These are phyloP conservation scores for Endocarpon pusillum DNA, from an alignment of 495 filamentous ascomycete species.

Conservation along the genomic window DNA sequence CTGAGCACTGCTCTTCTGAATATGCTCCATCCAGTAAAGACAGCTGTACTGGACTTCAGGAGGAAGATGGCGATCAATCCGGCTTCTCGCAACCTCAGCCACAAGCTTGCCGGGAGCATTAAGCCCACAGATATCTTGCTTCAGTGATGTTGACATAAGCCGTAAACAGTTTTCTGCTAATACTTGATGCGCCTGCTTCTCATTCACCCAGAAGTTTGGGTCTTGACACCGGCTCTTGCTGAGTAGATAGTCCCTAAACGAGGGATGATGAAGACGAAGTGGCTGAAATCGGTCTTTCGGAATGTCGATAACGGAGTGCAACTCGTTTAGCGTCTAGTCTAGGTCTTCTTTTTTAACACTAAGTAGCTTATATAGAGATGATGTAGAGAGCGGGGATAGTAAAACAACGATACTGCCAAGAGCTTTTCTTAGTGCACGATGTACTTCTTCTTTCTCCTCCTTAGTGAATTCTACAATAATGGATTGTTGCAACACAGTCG, in stretches of 20 bases:
- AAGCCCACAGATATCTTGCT: constrained; percentile 23
- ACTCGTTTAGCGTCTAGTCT: constrained; percentile 22
- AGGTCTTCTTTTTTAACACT: not conserved
- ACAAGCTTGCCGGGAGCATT: constrained; percentile 12
- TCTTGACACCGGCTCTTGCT: constrained; percentile 15
- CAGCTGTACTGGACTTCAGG: constrained; percentile 18
- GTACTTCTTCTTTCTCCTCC: not conserved
- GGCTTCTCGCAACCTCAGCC: constrained; percentile 3
- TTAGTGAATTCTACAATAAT: not conserved
- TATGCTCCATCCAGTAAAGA: constrained; percentile 15
- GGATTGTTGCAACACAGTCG: constrained; percentile 10
- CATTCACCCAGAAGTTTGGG: constrained; percentile 21
- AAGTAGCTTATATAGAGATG: constrained; percentile 9
- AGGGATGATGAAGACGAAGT: constrained; percentile 28
- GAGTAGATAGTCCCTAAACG: constrained; percentile 36
- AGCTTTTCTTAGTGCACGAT: not conserved
- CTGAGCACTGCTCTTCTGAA: constrained; percentile 5
- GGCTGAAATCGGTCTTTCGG: constrained; percentile 12
- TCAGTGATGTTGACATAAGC: constrained; percentile 16
- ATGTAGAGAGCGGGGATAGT: not conserved
- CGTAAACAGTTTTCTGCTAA: constrained; percentile 19
- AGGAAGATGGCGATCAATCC: constrained; percentile 12
- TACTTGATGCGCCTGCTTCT: constrained; percentile 16
- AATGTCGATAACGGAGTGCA: constrained; percentile 21
- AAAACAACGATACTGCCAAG: not conserved